phyloP scores from a whole-genome alignment of 2,329 filamentous ascomycete genomes.

The Trichoderma simmonsii region DNA sequence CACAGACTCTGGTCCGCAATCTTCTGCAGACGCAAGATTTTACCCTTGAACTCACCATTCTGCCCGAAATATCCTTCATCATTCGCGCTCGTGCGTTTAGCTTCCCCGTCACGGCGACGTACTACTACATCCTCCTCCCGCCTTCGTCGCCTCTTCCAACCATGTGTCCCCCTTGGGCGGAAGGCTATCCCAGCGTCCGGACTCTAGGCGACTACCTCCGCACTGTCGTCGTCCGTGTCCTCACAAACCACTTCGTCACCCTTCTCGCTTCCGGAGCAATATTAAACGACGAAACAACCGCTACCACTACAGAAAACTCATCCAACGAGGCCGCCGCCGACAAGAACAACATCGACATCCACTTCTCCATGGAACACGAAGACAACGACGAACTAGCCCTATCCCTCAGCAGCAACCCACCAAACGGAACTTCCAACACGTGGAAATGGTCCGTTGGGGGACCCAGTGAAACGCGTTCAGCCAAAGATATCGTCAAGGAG shows the following conservation, averaged over 20 bases:
- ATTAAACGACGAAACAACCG: neutral
- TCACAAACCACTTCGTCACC: constrained; percentile 37
- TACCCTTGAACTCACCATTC: constrained; percentile 44
- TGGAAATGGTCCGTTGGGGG: constrained; percentile 32
- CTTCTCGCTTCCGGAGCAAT: constrained; percentile 19
- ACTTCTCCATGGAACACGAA: constrained; percentile 30
- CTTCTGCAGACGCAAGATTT: constrained; percentile 42
- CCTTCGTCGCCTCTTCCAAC: constrained; percentile 35
- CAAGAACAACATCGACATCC: constrained; percentile 30
- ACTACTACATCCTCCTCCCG: constrained; percentile 43
- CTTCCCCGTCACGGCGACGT: constrained; percentile 43
- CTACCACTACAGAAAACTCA: constrained; percentile 26
- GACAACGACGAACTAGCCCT: constrained; percentile 22
- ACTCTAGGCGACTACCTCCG: constrained; percentile 47
- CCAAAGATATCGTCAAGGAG: constrained; percentile 26
- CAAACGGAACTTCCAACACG: constrained; percentile 20
- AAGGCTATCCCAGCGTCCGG: constrained; percentile 43
- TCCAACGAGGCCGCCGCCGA: constrained; percentile 30
- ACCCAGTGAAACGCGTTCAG: constrained; percentile 19
- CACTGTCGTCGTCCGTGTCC: constrained; percentile 40
- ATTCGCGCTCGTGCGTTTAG: constrained; percentile 46
- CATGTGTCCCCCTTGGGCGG: constrained; percentile 43
- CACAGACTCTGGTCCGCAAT: constrained; percentile 45
- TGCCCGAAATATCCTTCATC: constrained; percentile 40
- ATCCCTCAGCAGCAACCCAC: constrained; percentile 24